Base-by-base conservation (phyloP, 495 filamentous ascomycete genomes). In the Bathelium albidoporum region DNA sequence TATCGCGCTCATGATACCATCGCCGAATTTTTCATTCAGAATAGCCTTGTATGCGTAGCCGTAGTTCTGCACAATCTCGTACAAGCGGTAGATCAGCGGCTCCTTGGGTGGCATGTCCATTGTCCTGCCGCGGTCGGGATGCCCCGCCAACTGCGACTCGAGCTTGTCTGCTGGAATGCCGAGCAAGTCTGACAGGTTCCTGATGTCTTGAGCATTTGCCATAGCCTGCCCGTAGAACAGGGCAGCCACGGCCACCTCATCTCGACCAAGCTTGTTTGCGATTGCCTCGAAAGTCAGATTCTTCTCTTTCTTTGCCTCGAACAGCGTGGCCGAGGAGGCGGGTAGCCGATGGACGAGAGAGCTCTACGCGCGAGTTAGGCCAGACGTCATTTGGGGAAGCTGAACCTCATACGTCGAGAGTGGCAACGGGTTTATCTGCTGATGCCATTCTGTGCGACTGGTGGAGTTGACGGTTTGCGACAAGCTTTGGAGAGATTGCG, bases 1-100 rank as follows among this genome's bases (percentile, higher is more conserved):
- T 72, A 98, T 96, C 0, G 93, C 94, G 71, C 90, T 95, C 94
- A 98, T 97, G 70, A 98, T 98, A 0, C 94, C 94, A 75, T 98
- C 94, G 0, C 94, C 94, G 77, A 98, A 97, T 79, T 96, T 98
- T 83, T 98, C 94, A 72, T 98, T 98, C 74, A 98, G 73, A 10
- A 98, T 81, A 7, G 91, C 93, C 82, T 97, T 97, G 75, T 94
- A 97, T 26, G 94, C 89, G 74, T 95, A 94, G 5, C 94, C 94
- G 72, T 97, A 98, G 72, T 95, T 98, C 82, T 97, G 92, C 70
- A 98, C 88, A 73, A 97, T 90, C 80, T 98, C 94, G 75, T 90
- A 98, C 62, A 98, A 73, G 0, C 94, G 81, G 72, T 98, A 98
- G 71, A 98, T 93, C 66, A 97, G 75, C 18, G 94, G 94, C 71